Conservation (phyloP, 257 asterid species). For the Coffea eugenioides region DNA sequence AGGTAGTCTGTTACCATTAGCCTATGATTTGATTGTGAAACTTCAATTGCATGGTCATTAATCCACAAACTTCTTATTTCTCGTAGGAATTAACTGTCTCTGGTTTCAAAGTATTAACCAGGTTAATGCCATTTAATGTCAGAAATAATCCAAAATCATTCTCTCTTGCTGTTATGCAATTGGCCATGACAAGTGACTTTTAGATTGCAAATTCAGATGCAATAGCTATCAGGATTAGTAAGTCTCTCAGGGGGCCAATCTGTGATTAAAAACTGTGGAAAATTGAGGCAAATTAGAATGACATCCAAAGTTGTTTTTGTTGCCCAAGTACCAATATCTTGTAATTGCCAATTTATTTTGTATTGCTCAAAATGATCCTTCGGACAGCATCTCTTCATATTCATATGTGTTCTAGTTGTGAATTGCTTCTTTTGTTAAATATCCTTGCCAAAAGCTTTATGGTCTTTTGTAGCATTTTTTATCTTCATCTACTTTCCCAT, state of each 20-base stretch:
- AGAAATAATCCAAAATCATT: not conserved
- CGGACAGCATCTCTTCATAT: not conserved
- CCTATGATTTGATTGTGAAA: too few species aligned
- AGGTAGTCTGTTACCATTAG: constrained; percentile 49
- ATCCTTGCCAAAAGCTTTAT: not conserved
- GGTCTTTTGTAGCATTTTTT: not conserved
- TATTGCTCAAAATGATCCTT: not conserved
- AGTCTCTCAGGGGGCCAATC: not conserved
- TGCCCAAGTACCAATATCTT: not conserved
- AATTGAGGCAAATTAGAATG: not conserved
- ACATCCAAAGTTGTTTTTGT: not conserved
- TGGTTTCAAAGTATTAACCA: not conserved
- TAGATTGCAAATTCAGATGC: not conserved
- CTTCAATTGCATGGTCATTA: not conserved
- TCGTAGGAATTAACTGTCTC: not conserved
- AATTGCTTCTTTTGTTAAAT: not conserved
- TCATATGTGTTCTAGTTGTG: not conserved
- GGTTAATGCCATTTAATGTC: not conserved
- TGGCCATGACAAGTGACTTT: not conserved
- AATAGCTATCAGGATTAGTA: not conserved
- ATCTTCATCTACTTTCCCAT: not conserved
- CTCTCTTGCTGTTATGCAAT: not conserved
- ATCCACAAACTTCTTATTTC: not conserved
- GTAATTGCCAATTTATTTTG: not conserved
- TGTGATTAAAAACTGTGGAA: not conserved